Conservation (phyloP, 768 basidiomycete genomes). For the Leccinum rimulosum region DNA sequence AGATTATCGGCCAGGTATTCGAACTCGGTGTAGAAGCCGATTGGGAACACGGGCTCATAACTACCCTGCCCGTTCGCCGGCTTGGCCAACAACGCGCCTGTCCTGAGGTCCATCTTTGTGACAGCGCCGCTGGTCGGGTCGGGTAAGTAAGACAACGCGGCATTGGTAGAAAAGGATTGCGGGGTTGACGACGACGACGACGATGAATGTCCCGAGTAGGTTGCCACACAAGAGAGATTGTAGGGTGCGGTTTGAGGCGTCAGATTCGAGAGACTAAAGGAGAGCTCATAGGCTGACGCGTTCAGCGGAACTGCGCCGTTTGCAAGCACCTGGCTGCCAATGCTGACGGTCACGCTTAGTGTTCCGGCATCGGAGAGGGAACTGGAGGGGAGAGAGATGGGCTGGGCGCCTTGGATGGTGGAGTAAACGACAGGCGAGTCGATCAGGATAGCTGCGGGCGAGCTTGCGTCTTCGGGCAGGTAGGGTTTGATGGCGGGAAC, state of each 20-base stretch:
- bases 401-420: conserved; percentile 42
- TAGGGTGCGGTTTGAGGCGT: conserved; percentile 37
- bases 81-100: conserved; percentile 51
- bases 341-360: conserved; percentile 43
- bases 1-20: conserved; percentile 19
- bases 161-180: conserved; percentile 43
- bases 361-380: conserved; percentile 25
- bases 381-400: conserved; percentile 37
- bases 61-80: conserved; percentile 46
- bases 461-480: conserved; percentile 47
- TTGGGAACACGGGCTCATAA: conserved; percentile 49
- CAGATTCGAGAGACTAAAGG: conserved; percentile 46
- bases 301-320: conserved; percentile 51
- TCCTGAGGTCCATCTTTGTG: conserved; percentile 60
- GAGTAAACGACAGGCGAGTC: conserved; percentile 50
- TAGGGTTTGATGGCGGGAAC: conserved; percentile 58
- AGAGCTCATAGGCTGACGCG: conserved; percentile 44
- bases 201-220: conserved; percentile 25
- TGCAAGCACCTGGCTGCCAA: conserved; percentile 42
- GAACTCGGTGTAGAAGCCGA: conserved; percentile 47
- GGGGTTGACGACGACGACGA: conserved; percentile 24
- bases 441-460: conserved; percentile 46
- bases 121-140: conserved; percentile 45
- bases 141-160: conserved; percentile 49
- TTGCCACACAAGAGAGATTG: conserved; percentile 29